Conservation (phyloP, 441 rosid species). For the Syzygium malaccense region DNA sequence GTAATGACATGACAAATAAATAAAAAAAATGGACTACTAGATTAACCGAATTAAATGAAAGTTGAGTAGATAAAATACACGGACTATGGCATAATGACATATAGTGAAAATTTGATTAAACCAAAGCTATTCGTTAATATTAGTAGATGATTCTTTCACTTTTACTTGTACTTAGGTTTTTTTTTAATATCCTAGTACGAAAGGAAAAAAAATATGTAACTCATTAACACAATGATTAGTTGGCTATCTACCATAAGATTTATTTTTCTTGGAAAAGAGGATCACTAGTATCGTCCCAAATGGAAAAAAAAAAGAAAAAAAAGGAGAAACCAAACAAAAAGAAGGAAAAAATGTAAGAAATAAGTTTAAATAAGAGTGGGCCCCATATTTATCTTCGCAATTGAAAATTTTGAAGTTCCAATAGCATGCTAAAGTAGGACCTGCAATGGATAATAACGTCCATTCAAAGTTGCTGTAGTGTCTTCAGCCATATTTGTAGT, state of each 20-base stretch:
- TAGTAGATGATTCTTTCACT: neutral
- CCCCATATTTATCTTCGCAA: neutral
- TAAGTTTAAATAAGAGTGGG: neutral
- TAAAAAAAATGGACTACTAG: neutral
- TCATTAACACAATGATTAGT: neutral
- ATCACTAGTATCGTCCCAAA: neutral
- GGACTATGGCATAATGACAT: neutral
- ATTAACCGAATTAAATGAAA: neutral
- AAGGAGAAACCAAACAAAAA: neutral
- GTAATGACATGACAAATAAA: neutral
- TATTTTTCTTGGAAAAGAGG: neutral
- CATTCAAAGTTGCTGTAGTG: neutral
- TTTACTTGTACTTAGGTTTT: neutral
- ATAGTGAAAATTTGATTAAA: neutral
- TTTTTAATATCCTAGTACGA: neutral
- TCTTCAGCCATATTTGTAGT: neutral
- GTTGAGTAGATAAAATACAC: neutral
- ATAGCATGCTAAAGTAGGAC: neutral
- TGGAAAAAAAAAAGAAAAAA: neutral
- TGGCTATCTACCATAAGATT: neutral
- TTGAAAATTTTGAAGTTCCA: neutral
- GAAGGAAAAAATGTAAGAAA: neutral
- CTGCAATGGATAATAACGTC: neutral
- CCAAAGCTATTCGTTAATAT: neutral
- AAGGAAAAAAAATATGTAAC: neutral